Evolutionary conservation across 257 asterid species (phyloP).

Genomic region (Salvia hispanica): DNA sequence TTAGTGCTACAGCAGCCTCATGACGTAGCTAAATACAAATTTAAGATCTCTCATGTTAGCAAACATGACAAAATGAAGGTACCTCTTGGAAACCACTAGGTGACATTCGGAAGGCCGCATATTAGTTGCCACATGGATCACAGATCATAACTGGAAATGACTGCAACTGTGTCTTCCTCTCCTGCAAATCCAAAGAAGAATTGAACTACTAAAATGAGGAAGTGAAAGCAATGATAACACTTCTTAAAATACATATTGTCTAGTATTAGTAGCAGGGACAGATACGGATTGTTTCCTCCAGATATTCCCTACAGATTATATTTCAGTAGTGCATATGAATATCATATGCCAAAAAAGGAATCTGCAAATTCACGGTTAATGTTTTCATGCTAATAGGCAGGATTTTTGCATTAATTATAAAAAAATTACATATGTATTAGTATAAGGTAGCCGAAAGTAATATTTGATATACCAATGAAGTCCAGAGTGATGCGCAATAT

Average conservation of each 20-base stretch:
- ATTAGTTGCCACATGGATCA: slow-evolving; percentile 67
- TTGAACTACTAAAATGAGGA: slow-evolving; percentile 17
- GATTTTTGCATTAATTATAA: slow-evolving; percentile 15
- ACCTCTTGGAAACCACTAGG: slow-evolving; percentile 90
- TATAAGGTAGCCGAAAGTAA: not conserved
- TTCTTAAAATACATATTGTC: not conserved
- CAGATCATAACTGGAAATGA: slow-evolving; percentile 76
- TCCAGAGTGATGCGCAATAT: slow-evolving; percentile 83
- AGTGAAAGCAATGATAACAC: slow-evolving; percentile 22
- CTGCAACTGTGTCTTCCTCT: slow-evolving; percentile 49
- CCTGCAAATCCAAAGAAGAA: slow-evolving; percentile 51
- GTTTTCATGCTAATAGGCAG: slow-evolving; percentile 14
- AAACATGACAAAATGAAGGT: slow-evolving; percentile 12
- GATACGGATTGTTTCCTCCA: no score
- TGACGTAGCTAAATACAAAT: slow-evolving; percentile 61
- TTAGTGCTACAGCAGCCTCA: slow-evolving; percentile 73
- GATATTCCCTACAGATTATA: no score
- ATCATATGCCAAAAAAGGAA: slow-evolving; percentile 22
- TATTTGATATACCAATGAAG: slow-evolving; percentile 67
- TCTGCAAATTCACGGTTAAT: slow-evolving; percentile 20
- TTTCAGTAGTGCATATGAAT: not conserved
- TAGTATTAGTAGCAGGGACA: not conserved
- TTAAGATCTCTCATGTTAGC: slow-evolving; percentile 20
- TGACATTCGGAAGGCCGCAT: slow-evolving; percentile 85
- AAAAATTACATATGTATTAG: slow-evolving; percentile 1